Conservation (phyloP, 2,329 filamentous ascomycete species). For the Apiospora phragmitis region DNA sequence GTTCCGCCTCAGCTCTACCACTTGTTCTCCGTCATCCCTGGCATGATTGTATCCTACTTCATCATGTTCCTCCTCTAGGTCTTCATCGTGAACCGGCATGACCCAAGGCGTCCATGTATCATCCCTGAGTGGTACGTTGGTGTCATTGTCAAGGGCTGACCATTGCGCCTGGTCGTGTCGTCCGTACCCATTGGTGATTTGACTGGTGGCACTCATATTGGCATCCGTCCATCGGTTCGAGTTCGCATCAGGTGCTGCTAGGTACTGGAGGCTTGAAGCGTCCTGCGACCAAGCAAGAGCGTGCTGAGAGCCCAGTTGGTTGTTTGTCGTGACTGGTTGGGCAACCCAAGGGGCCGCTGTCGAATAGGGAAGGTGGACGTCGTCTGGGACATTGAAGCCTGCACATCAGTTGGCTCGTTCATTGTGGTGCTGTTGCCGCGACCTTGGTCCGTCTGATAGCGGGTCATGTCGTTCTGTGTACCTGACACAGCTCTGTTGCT, state of each 20-base stretch:
- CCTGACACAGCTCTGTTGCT: background rate
- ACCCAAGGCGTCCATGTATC: background rate
- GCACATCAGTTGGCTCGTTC: background rate
- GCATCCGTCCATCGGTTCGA: background rate
- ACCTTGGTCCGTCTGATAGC: background rate
- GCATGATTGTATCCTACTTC: background rate
- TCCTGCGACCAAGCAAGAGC: background rate
- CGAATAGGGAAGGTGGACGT: background rate
- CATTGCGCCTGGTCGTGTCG: background rate
- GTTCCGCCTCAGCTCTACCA: background rate
- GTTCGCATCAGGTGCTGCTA: background rate
- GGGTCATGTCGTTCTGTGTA: fast-evolving
- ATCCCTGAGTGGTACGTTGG: background rate
- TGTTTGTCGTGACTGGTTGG: background rate
- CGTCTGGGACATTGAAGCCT: background rate
- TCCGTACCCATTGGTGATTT: background rate
- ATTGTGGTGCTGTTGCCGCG: no score
- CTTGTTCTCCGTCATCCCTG: background rate
- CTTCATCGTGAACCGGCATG: background rate
- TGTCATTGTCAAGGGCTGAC: background rate
- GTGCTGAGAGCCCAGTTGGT: background rate
- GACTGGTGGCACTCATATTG: background rate
- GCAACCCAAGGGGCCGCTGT: background rate
- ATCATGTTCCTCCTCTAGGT: background rate
- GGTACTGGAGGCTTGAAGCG: background rate